A percentile compares a stretch with the other conserved stretches of the same genome.
These are phyloP conservation scores for Neurospora sp. DNA, from an alignment of 495 filamentous ascomycete genomes.

Conservation along the genomic window DNA sequence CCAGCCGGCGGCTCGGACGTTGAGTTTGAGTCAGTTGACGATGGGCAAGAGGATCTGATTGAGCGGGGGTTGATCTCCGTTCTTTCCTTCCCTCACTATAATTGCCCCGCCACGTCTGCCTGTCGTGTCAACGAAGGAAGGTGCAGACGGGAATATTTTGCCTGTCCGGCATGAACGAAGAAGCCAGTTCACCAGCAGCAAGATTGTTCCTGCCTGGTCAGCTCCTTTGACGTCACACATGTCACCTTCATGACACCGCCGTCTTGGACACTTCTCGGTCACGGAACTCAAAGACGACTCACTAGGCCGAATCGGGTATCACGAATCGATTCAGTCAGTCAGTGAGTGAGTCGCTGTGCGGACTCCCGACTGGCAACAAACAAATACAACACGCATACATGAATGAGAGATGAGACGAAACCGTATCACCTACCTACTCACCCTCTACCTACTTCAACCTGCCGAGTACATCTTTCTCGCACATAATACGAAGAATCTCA, in stretches of 20 bases:
- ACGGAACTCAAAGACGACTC: neutral
- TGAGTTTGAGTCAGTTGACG: constrained; percentile 42
- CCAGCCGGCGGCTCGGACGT: constrained; percentile 27
- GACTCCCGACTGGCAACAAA: neutral
- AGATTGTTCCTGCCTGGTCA: neutral
- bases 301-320: neutral
- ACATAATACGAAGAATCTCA: neutral
- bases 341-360: neutral
- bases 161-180: neutral
- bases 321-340: neutral
- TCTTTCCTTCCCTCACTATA: neutral
- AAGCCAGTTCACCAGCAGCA: neutral
- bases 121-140: neutral
- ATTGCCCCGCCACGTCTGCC: neutral
- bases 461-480: neutral
- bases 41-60: constrained; percentile 20
- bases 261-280: neutral
- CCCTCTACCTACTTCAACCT: neutral
- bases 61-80: neutral
- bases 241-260: neutral
- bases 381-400: neutral
- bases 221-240: neutral
- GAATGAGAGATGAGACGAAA: neutral
- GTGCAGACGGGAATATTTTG: neutral
- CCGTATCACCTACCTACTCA: neutral